Evolutionary conservation across 352 stramenopile species (phyloP).

Genomic region (Heterotrichella gracilis): DNA sequence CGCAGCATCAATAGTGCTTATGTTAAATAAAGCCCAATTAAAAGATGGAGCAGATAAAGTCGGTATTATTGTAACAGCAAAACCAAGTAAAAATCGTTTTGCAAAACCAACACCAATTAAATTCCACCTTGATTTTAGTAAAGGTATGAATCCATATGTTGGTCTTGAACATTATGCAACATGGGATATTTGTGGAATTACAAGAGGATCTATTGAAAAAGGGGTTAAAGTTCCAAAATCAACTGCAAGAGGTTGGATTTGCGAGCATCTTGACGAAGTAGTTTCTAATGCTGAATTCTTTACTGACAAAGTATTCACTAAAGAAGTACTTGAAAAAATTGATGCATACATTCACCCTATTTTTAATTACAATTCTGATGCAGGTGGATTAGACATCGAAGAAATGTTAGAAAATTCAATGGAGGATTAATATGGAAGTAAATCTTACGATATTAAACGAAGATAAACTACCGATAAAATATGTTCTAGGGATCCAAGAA

Average conservation of each 20-base stretch:
- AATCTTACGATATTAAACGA: no score
- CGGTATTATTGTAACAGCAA: neutral
- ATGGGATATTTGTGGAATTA: neutral
- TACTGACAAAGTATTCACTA: constrained; percentile 11
- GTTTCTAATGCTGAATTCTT: constrained; percentile 7
- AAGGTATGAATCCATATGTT: constrained; percentile 11
- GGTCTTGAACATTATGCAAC: neutral
- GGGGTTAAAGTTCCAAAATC: neutral
- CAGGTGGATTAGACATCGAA: no score
- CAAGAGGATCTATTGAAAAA: neutral
- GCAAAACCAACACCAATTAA: constrained; percentile 8
- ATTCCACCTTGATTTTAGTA: constrained; percentile 7
- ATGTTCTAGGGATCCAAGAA: no score
- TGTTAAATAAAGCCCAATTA: neutral
- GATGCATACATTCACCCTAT: no score
- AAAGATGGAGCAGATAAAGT: neutral
- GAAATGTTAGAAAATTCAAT: no score
- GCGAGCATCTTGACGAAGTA: neutral
- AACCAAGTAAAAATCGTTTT: constrained; percentile 11
- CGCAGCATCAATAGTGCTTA: neutral
- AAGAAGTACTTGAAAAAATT: constrained; percentile 10
- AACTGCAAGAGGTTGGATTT: neutral
- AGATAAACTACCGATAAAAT: no score
- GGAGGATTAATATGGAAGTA: no score
- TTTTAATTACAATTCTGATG: no score